Base-by-base conservation (phyloP, 1,284 basidiomycete species). In the Leccinum variabile region DNA sequence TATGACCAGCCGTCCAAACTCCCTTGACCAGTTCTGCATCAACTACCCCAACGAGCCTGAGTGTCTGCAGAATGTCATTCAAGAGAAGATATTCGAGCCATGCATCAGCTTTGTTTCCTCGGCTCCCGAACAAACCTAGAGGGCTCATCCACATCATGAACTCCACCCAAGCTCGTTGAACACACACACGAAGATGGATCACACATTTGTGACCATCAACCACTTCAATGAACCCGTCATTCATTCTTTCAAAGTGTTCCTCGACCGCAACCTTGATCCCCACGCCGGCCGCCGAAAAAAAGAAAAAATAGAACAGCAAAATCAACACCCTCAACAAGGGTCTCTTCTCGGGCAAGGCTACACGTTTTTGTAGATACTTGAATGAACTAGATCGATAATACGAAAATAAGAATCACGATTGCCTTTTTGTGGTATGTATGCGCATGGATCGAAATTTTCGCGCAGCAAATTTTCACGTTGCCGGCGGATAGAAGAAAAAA, bases 111-210 rank as follows among this genome's bases (percentile, higher is more conserved):
- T 85, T 35, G 84, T 91, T 1, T 92, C 91, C 0, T 82, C 87
- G 4, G 78, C 79, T 99, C 52, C 90, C 94, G 70, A 91, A 95
- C 74, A 84, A 84, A 67, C 95, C 94, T 3, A 94, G 94, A 16
- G 97, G 97, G 5, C 82, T 99, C 37, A 89, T 98, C 59, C 94
- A 97, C 73, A 98, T 98, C 76, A 94, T 98, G 89, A 96, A 99
- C 5, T 35, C 33, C 74, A 96, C 98, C 73, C 95, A 98, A 76
- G 91, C 95, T 10, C 84, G 90, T n/a, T 83, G 91, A 49, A 84
- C 35, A 35, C 86, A 65, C 89, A 92, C 41, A 95, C 94, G 79
- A 97, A 96, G 86, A 95, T 89, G 6, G 94, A 98, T 70, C 84
- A 90, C 62, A 94, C 91, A 3, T 97, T 98, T 94, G 87, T 97